Evolutionary conservation across 2,329 filamentous ascomycete genomes (phyloP).

Genomic region (Aulographum hederae): DNA sequence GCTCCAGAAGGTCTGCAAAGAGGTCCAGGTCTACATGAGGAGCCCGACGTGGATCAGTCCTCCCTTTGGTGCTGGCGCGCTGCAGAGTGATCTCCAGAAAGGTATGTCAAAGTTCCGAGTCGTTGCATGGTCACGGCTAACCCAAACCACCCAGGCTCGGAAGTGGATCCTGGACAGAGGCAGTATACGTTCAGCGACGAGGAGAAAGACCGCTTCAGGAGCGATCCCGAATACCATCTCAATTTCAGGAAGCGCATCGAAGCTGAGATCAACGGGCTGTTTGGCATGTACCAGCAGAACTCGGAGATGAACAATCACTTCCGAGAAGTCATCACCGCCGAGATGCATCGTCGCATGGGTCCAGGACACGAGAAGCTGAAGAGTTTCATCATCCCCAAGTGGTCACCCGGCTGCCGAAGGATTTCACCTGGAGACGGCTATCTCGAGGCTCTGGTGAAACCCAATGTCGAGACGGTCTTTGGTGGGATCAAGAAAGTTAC

Average conservation of each 20-base stretch:
- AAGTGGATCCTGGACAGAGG: conserved; percentile 11
- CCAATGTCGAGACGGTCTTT: conserved; percentile 26
- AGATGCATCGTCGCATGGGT: conserved; percentile 24
- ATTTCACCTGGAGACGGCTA: conserved; percentile 26
- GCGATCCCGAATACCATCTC: conserved; percentile 23
- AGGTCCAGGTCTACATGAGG: conserved; percentile 18
- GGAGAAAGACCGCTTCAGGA: conserved; percentile 20
- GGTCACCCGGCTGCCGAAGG: conserved; percentile 18
- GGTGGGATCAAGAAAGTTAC: conserved; percentile 20
- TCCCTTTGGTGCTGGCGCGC: conserved; percentile 17
- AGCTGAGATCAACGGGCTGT: conserved; percentile 23
- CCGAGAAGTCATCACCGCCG: conserved; percentile 21
- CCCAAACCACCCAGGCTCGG: conserved; percentile 1
- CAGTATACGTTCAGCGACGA: conserved; percentile 23
- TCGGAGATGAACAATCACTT: conserved; percentile 21
- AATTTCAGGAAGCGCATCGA: conserved; percentile 25
- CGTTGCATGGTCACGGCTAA: neutral
- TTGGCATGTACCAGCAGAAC: conserved; percentile 24
- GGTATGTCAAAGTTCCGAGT: conserved; percentile 4
- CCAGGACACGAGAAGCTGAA: conserved; percentile 23
- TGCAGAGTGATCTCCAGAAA: conserved; percentile 15
- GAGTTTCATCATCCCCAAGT: conserved; percentile 10
- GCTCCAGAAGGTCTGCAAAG: conserved; percentile 18
- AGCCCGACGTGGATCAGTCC: conserved; percentile 28
- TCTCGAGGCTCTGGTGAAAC: conserved; percentile 21